phyloP scores from a whole-genome alignment of 1,139 yeast species.

The Magnusiomyces suaveolens region DNA sequence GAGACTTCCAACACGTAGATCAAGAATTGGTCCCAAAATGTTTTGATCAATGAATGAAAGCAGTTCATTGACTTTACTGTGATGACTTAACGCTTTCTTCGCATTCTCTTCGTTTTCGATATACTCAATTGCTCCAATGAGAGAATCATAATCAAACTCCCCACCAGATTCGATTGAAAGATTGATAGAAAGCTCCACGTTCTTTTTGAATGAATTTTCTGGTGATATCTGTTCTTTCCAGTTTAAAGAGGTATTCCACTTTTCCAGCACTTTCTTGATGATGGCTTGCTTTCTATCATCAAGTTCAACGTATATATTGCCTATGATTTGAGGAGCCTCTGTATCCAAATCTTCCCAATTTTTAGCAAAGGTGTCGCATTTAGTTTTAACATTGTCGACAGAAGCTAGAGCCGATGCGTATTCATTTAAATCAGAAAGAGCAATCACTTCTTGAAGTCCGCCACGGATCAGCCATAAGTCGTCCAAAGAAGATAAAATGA shows the following conservation, averaged over 20 bases:
- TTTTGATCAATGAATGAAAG: conserved; percentile 18
- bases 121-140: neutral
- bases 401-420: conserved; percentile 22
- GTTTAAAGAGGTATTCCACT: conserved; percentile 20
- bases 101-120: conserved; percentile 3
- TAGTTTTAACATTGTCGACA: conserved; percentile 19
- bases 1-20: conserved; percentile 8
- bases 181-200: conserved; percentile 9
- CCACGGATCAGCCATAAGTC: conserved; percentile 26
- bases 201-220: neutral
- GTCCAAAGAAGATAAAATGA: conserved; percentile 18
- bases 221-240: conserved; percentile 7
- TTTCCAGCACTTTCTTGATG: conserved; percentile 14
- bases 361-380: conserved; percentile 18
- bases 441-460: conserved; percentile 25
- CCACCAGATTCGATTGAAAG: conserved; percentile 2
- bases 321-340: conserved; percentile 11
- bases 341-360: conserved; percentile 6
- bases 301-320: conserved; percentile 14
- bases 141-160: neutral
- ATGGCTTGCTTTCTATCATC: conserved; percentile 13
- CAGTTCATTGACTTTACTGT: conserved; percentile 19
- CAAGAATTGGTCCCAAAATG: conserved; percentile 20
- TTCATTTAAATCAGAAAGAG: conserved; percentile 24
- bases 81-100: neutral